These are phyloP conservation scores for Tetrahymena elliotti DNA, from an alignment of 73 alveolate genomes.

Conservation along the genomic window DNA sequence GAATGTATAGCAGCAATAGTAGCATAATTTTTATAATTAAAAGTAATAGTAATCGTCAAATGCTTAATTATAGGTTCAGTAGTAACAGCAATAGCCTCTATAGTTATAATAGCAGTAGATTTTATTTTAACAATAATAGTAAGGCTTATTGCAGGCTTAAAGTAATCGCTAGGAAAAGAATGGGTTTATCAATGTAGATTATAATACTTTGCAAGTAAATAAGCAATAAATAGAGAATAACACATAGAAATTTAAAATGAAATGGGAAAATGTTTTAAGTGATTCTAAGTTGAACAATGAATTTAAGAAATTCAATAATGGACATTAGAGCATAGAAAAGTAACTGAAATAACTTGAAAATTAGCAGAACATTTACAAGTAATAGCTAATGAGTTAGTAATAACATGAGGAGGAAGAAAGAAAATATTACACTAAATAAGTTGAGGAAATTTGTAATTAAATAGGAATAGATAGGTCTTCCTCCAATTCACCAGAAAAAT, in stretches of 20 bases:
- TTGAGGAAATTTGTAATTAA: background rate
- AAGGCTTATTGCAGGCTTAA: background rate
- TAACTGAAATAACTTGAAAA: background rate
- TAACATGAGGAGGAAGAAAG: background rate
- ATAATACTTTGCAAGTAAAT: background rate
- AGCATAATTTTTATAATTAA: background rate
- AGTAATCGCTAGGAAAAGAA: background rate
- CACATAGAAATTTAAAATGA: background rate
- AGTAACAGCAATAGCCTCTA: background rate
- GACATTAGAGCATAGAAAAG: background rate
- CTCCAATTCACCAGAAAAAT: background rate
- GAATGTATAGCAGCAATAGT: background rate
- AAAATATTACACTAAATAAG: background rate
- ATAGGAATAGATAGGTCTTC: background rate
- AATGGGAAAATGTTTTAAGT: background rate
- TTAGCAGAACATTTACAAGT: background rate
- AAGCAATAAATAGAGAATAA: background rate
- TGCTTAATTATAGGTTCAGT: too few relatives aligned
- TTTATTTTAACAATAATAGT: background rate
- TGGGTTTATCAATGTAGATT: background rate
- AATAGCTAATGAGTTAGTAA: background rate
- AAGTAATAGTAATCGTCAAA: background rate
- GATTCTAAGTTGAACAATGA: background rate
- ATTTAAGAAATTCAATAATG: background rate
- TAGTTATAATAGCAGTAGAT: background rate